Base-by-base conservation (phyloP, 495 filamentous ascomycete species). In the Coniosporium apollinis region DNA sequence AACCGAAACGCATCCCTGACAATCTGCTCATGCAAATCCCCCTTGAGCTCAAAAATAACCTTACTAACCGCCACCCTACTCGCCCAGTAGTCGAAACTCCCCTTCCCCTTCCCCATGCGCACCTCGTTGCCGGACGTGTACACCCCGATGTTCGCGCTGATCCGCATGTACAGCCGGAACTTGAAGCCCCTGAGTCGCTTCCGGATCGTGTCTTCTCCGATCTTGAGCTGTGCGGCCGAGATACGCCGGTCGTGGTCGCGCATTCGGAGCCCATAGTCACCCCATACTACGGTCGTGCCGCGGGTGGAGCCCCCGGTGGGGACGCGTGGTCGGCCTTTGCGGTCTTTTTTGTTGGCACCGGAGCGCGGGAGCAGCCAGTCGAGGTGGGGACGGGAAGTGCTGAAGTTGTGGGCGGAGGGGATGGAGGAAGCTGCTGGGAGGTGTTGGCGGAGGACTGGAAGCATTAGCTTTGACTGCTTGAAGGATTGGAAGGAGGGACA, bases 91-190 rank as follows among this genome's bases (percentile, higher is more conserved):
- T 96, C 89, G 57, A 96, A 94, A 43, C 73, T 77, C 45, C 89
- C 89, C 61, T 96, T 99, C 55, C 89, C 89, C 63, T 93, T 96
- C 58, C 89, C 91, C 89, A 99, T 99, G 66, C 91, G 76, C 45
- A 76, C 40, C 42, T 99, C 89, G 49, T 96, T 96, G 18, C 89
- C 89, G 55, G 75, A 85, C 35, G 82, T 79, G 60, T 85, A 99
- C 9, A 99, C 89, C 50, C 85, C 87, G 41, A 93, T 79, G 55
- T 85, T 94, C 22, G 22, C 22, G n/a, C 22, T 7, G n/a, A 96
- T 74, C 36, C 91, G 69, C 64, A 78, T 92, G 60, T 87, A 99
- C 33, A 99, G 56, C 28, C 79, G 71, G 56, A 87, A 99, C 46
- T 83, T 82, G 70, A 93, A 77, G 19, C 91, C 91, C 61, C 91